Evolutionary conservation across 495 filamentous ascomycete species (phyloP).

Genomic region (Cercophora newfieldiana): DNA sequence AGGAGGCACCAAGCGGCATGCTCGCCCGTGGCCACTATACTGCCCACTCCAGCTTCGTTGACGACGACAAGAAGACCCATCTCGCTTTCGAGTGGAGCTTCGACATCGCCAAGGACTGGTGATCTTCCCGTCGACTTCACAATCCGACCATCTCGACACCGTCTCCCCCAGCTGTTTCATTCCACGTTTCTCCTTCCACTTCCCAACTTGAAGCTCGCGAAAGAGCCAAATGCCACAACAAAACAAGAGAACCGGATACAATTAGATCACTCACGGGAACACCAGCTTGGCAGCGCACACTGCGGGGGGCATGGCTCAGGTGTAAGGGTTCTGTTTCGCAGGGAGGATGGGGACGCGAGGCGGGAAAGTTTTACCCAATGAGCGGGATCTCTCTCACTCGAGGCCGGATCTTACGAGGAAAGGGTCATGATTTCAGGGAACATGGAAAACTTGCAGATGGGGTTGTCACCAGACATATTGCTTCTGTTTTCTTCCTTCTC

Average conservation of each 20-base stretch:
- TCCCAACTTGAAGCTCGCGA: not conserved
- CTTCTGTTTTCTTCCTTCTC: not conserved
- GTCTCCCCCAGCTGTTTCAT: not conserved
- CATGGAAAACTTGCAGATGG: not conserved
- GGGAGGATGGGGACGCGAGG: not conserved
- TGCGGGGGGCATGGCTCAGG: not conserved
- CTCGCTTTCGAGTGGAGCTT: slow-evolving; percentile 92
- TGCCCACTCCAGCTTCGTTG: slow-evolving; percentile 81
- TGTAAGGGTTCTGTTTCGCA: not conserved
- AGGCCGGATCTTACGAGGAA: not conserved
- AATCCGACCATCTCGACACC: not conserved
- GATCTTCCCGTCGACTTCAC: slow-evolving; percentile 22
- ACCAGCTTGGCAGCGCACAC: not conserved
- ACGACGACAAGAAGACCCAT: slow-evolving; percentile 86
- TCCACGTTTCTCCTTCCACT: not conserved
- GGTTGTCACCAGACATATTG: not conserved
- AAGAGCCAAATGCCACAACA: not conserved
- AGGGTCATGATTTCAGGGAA: not conserved
- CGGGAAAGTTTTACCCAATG: not conserved
- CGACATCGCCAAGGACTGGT: slow-evolving; percentile 94
- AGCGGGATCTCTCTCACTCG: not conserved
- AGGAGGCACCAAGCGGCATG: slow-evolving; percentile 90
- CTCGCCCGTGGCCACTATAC: slow-evolving; percentile 82
- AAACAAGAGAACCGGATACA: not conserved
- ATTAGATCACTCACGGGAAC: not conserved